Percentiles rank a stretch among this genome's conserved stretches.
These are phyloP conservation scores for Boletus rubroflammeus DNA, from an alignment of 768 basidiomycete genomes.

Conservation along the genomic window DNA sequence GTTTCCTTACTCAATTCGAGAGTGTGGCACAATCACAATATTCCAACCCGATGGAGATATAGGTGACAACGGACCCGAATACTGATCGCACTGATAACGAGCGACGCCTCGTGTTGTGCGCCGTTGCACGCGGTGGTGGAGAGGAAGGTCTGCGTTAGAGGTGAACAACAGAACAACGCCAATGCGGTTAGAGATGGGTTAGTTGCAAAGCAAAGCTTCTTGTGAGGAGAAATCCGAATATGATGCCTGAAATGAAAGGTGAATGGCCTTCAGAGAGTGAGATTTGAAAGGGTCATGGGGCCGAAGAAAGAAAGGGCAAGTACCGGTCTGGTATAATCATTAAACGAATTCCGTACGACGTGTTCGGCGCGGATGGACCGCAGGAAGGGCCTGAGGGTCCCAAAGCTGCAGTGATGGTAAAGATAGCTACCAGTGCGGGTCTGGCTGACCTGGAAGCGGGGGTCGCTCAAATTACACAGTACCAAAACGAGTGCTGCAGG, in stretches of 20 bases:
- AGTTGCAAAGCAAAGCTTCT: not conserved
- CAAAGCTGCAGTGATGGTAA: not conserved
- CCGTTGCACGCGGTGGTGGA: not conserved
- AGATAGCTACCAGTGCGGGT: conserved; percentile 1
- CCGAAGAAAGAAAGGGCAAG: not conserved
- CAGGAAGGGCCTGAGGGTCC: not conserved
- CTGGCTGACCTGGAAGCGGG: not conserved
- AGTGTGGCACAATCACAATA: not conserved
- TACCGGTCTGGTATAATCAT: not conserved
- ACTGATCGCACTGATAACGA: conserved; percentile 4
- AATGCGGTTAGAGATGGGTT: not conserved
- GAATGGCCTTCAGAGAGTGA: not conserved
- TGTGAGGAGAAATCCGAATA: not conserved
- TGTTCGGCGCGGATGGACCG: conserved; percentile 7
- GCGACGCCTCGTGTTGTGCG: conserved; percentile 5
- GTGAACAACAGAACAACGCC: not conserved
- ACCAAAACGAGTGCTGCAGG: conserved; percentile 6
- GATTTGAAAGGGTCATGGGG: conserved; percentile 4
- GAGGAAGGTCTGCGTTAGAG: not conserved
- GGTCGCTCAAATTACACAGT: not conserved
- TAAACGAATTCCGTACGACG: conserved; percentile 9
- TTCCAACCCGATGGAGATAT: not conserved
- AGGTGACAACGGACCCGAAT: conserved; percentile 14
- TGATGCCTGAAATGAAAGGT: conserved; percentile 4
- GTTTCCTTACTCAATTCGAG: conserved; percentile 3